phyloP scores from a whole-genome alignment of 768 basidiomycete genomes.

The Trichaptum fuscoviolaceum region DNA sequence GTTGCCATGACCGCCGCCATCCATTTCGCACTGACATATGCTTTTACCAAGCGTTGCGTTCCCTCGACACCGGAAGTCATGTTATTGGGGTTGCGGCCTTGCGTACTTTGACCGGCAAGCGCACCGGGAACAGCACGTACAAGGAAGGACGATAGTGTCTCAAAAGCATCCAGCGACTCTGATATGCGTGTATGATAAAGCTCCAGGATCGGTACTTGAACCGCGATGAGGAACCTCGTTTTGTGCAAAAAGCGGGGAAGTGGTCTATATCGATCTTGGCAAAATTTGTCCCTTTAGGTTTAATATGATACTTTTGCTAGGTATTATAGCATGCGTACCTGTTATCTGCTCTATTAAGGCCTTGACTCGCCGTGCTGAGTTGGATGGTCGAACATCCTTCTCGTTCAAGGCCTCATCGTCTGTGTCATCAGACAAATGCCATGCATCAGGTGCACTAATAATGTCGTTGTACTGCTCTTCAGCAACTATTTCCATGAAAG shows the following conservation, averaged over 20 bases:
- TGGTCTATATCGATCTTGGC: constrained; percentile 84
- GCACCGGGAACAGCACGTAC: constrained; percentile 92
- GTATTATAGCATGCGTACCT: constrained; percentile 38
- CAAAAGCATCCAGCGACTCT: constrained; percentile 89
- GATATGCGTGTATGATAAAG: constrained; percentile 73
- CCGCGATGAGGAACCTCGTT: constrained; percentile 73
- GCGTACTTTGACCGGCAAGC: constrained; percentile 53
- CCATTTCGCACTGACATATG: constrained; percentile 74
- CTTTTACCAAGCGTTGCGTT: constrained; percentile 78
- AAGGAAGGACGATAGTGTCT: constrained; percentile 82
- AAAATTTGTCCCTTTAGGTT: constrained; percentile 2
- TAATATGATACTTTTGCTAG: background rate
- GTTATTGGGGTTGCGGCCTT: constrained; percentile 49
- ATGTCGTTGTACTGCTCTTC: constrained; percentile 84
- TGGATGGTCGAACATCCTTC: constrained; percentile 60
- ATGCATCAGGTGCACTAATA: constrained; percentile 77
- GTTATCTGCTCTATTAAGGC: constrained; percentile 89
- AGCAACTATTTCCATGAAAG: constrained; percentile 50
- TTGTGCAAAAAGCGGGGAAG: constrained; percentile 75
- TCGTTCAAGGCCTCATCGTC: constrained; percentile 32
- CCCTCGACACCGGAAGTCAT: constrained; percentile 84
- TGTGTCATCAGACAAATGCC: constrained; percentile 73
- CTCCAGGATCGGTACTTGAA: constrained; percentile 83
- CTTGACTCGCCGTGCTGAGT: constrained; percentile 78
- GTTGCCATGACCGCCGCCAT: constrained; percentile 60